Evolutionary conservation across 345 rosid species (phyloP).

Genomic region (Moricandia arvensis): DNA sequence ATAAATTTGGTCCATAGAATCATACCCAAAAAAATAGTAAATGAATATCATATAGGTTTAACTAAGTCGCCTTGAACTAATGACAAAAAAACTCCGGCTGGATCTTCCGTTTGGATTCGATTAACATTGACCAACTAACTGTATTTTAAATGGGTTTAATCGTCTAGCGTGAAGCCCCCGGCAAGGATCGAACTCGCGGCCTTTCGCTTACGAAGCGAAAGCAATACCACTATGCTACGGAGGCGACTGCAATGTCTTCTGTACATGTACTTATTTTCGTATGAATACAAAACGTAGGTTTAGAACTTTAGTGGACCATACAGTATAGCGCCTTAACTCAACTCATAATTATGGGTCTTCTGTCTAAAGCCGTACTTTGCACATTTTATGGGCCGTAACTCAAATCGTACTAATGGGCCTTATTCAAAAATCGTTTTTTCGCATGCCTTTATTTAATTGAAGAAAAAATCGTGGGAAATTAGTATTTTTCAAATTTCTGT

Average conservation of each 20-base stretch:
- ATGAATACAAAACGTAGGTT: neutral
- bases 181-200: conserved; percentile 99
- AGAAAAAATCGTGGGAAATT: neutral
- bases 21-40: neutral
- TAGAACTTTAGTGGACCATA: neutral
- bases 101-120: too few species aligned
- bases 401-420: neutral
- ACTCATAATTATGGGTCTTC: neutral
- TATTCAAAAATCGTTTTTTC: neutral
- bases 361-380: neutral
- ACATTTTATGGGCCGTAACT: neutral
- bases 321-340: neutral
- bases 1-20: too few species aligned
- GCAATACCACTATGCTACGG: conserved; percentile 99
- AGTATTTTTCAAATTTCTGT: neutral
- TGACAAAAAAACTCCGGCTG: too few species aligned
- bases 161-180: conserved; percentile 62
- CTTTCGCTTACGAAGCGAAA: conserved; percentile 99
- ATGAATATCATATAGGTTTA: neutral
- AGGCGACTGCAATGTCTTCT: conserved; percentile 19
- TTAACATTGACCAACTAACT: too few species aligned
- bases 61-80: too few species aligned
- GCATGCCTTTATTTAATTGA: neutral
- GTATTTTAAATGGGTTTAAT: too few species aligned
- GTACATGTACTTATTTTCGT: neutral